Conservation (phyloP, 176 grass and related monocot genomes). For the Otatea glauca region DNA sequence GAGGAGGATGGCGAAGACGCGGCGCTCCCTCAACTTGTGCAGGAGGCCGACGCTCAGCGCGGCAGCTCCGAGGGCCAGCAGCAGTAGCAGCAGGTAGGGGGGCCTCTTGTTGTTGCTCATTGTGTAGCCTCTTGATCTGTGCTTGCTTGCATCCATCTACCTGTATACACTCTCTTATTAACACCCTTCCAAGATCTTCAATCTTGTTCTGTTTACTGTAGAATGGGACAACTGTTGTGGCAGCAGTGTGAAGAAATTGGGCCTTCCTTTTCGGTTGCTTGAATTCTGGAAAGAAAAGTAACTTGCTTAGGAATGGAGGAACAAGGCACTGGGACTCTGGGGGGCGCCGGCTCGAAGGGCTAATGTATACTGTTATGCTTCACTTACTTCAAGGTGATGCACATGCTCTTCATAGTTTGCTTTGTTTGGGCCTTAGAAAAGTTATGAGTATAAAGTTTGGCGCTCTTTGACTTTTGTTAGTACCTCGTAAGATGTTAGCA, state of each 20-base stretch:
- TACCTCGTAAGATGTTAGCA: slow-evolving; percentile 23
- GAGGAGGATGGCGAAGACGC: slow-evolving; percentile 72
- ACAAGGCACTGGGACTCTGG: neutral
- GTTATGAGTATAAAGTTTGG: neutral
- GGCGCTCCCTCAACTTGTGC: slow-evolving; percentile 90
- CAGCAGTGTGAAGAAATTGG: slow-evolving; percentile 50
- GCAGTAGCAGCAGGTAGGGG: slow-evolving; percentile 62
- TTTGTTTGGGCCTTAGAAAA: slow-evolving; percentile 26
- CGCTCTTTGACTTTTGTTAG: slow-evolving; percentile 36
- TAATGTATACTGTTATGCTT: slow-evolving; percentile 15
- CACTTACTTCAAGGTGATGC: slow-evolving; percentile 38
- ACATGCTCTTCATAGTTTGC: slow-evolving; percentile 46
- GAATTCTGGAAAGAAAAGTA: slow-evolving; percentile 50
- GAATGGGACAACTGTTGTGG: slow-evolving; percentile 23
- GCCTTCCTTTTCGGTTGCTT: slow-evolving; percentile 53
- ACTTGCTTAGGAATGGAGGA: slow-evolving; percentile 48
- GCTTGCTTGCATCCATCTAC: slow-evolving; percentile 48
- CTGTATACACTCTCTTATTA: slow-evolving; percentile 39
- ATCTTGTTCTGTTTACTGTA: slow-evolving; percentile 48
- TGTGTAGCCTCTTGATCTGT: slow-evolving; percentile 47
- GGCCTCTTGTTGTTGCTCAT: slow-evolving; percentile 57
- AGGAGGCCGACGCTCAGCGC: slow-evolving; percentile 67
- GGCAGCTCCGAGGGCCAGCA: slow-evolving; percentile 63
- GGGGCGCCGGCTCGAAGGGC: neutral
- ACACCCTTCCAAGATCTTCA: slow-evolving; percentile 28